Evolutionary conservation across 1,284 basidiomycete genomes (phyloP), one percentile per base, ranked within the genome.

Genomic region (Pisolithus thermaeus): DNA sequence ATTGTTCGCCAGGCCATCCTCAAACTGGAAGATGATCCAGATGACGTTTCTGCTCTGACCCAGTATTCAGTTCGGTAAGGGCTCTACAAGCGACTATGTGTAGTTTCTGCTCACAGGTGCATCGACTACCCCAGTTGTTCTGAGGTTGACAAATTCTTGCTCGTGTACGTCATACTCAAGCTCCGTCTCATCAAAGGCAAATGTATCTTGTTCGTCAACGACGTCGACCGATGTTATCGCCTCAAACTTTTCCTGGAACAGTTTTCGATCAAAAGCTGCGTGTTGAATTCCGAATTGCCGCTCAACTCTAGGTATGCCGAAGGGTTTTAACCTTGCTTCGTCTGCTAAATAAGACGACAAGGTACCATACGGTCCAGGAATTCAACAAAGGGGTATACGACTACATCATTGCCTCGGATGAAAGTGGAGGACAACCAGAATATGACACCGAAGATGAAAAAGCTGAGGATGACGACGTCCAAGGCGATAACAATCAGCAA

Each of bases 311-410:
- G 94, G 83, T 83, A 54, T 35, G 69, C 56, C 35, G 38, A 16
- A 1, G 7, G 8, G 43, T 27, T 32, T 4, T 7, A 22, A 9
- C 4, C 14, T 2, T 7, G 14, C 7, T 0, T 0, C 27, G 16
- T 49, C 28, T 37, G 5, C 20, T 46, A 18, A n/a, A 39, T 48
- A 4, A 35, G 41, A 60, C 44, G 58, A 46, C 38, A 35, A 92
- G 91, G 68, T 98, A 96, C 65, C 97, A 99, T 65, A 90, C 91
- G 5, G 96, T 99, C 2, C 94, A 99, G 63, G 96, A 98, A 71
- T 99, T 99, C 68, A 98, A 99, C 72, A 92, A 94, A 62, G 97
- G 97, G 7, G 92, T 96, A 11, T 99, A 98, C 65, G 94, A 99
- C 65, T 98, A 98, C 66, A 95, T 99, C 55, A 97, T 99, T 53